These are phyloP conservation scores for Linaria vulgaris DNA, from an alignment of 257 asterid species.

Conservation along the genomic window DNA sequence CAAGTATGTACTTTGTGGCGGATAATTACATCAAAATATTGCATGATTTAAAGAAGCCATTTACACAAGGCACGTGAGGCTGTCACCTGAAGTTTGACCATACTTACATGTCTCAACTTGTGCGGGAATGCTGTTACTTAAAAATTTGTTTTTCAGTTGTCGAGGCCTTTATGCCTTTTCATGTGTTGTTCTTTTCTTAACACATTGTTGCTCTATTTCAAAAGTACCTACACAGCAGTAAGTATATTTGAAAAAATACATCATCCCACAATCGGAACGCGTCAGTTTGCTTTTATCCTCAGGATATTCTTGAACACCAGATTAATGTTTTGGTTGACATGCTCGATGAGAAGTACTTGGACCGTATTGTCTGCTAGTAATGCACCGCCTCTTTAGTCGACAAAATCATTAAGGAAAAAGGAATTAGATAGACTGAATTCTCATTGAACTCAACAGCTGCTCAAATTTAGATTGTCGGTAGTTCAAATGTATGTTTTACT, in stretches of 20 bases:
- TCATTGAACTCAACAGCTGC: constrained; percentile 12
- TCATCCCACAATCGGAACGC: not conserved
- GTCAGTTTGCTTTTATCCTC: not conserved
- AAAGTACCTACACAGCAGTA: not conserved
- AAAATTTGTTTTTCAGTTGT: not conserved
- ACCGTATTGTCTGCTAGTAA: no score
- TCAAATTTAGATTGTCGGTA: not conserved
- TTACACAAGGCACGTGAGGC: not conserved
- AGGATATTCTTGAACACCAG: not conserved
- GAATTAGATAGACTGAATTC: constrained; percentile 11
- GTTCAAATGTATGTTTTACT: not conserved
- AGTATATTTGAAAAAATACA: not conserved
- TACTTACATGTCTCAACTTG: not conserved
- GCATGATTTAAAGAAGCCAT: not conserved
- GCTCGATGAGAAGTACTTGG: no score
- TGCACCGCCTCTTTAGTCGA: not conserved
- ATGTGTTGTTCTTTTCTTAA: not conserved
- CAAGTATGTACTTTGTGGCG: not conserved
- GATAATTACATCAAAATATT: constrained; percentile 1
- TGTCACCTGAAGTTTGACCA: not conserved
- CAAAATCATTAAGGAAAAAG: not conserved
- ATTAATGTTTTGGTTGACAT: not conserved
- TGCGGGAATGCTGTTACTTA: not conserved
- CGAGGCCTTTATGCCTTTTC: not conserved
- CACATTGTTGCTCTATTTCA: constrained; percentile 1